A percentile compares a stretch with the other conserved stretches of the same genome.
Evolutionary conservation across 805 yeast species (phyloP).

Genomic region (Yarrowia sp.): DNA sequence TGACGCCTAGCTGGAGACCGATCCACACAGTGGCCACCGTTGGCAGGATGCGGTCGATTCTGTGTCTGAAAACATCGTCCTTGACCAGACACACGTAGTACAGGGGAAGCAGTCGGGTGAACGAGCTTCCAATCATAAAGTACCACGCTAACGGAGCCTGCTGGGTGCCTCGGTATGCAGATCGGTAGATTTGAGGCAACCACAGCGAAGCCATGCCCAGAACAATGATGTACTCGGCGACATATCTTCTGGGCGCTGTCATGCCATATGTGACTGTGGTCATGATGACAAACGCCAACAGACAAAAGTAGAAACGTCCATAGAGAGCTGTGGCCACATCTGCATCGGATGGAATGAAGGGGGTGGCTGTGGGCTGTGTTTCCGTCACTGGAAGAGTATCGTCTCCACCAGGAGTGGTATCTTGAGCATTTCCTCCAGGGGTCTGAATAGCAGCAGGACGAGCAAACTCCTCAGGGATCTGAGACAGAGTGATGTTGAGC

Average conservation of each 20-base stretch:
- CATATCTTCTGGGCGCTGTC: slow-evolving; percentile 59
- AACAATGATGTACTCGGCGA: slow-evolving; percentile 57
- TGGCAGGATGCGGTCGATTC: slow-evolving; percentile 44
- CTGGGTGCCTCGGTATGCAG: slow-evolving; percentile 65
- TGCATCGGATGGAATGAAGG: slow-evolving; percentile 43
- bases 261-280: slow-evolving; percentile 54
- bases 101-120: slow-evolving; percentile 63
- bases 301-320: slow-evolving; percentile 53
- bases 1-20: slow-evolving; percentile 52
- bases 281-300: slow-evolving; percentile 56
- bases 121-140: slow-evolving; percentile 67
- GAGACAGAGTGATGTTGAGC: slow-evolving; percentile 64
- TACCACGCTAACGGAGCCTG: slow-evolving; percentile 64
- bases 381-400: slow-evolving; percentile 29
- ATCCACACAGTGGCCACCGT: slow-evolving; percentile 54
- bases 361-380: slow-evolving; percentile 32
- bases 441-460: slow-evolving; percentile 40
- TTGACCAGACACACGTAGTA: slow-evolving; percentile 52
- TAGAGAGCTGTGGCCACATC: slow-evolving; percentile 57
- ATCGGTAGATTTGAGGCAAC: slow-evolving; percentile 85
- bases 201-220: slow-evolving; percentile 66
- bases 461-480: slow-evolving; percentile 42
- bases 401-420: slow-evolving; percentile 17
- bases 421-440: neutral
- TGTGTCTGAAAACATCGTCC: slow-evolving; percentile 69